Base-by-base conservation (phyloP, 495 filamentous ascomycete genomes). In the Xylaria cubensis region DNA sequence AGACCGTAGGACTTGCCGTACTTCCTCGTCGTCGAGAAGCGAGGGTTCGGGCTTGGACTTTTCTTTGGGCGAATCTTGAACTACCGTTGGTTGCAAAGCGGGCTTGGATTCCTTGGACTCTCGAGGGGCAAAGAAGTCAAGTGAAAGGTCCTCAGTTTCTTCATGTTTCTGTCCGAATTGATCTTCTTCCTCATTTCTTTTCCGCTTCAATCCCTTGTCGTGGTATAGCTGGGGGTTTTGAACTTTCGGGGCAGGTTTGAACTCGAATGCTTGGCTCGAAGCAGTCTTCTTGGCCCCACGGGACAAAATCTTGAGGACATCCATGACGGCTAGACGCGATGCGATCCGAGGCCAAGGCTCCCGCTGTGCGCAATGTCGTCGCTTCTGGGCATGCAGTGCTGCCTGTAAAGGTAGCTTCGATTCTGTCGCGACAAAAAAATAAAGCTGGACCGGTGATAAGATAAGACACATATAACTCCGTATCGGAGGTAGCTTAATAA, bases 1-100 rank as follows among this genome's bases (percentile, higher is more conserved):
- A 44, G 89, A 88, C 70, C 90, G 90, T 61, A 98, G 78, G n/a
- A 94, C 84, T 65, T 89, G 89, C 68, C 90, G 88, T 63, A 92
- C 89, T 71, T 95, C 90, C 64, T 91, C 90, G 74, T 91, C 87
- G 69, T 84, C 85, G 15, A 88, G 80, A 8, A 82, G 70, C 9
- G 62, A 66, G 7, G 48, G 24, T 21, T 72, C 73, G 65, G 74
- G 73, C 68, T 80, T 79, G n/a, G 75, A 62, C 26, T 79, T 69
- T 1, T 75, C 61, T 48, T 79, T 73, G 2, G 51, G 53, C 19
- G 64, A 62, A 72, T 71, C 69, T 55, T 19, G 67, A 56, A 46
- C 19, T 7, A 48, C 64, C n/a, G 70, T 36, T 19, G 67, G 21
- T 73, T 74, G 29, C 70, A 71, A 21, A 46, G 77, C 58, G 42